Conservation (phyloP, 2,329 filamentous ascomycete genomes). For the Scedosporium apiospermum region DNA sequence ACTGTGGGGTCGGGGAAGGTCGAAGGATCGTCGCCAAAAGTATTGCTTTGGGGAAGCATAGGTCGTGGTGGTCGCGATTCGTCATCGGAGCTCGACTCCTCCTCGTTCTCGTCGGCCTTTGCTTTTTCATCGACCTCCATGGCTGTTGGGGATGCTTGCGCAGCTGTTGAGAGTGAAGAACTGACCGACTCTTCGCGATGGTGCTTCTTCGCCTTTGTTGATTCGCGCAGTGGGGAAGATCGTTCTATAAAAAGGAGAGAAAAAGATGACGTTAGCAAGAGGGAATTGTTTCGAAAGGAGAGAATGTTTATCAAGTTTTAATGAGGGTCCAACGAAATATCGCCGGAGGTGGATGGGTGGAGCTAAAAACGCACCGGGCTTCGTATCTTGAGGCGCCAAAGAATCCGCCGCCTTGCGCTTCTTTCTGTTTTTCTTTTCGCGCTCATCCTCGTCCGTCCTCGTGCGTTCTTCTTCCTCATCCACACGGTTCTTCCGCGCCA, state of each 20-base stretch:
- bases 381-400: constrained; percentile 43
- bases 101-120: constrained; percentile 27
- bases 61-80: constrained; percentile 51
- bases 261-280: constrained; percentile 10
- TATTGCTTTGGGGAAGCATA: constrained; percentile 68
- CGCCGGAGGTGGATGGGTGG: neutral
- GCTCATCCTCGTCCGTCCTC: constrained; percentile 37
- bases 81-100: constrained; percentile 46
- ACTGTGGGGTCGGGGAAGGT: constrained; percentile 87
- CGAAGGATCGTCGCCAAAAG: constrained; percentile 85
- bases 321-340: neutral
- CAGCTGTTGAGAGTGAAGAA: constrained; percentile 50
- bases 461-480: constrained; percentile 42
- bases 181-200: constrained; percentile 47
- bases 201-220: constrained; percentile 39
- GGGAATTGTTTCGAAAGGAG: neutral
- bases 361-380: constrained; percentile 18
- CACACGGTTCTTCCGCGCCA: constrained; percentile 52
- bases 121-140: constrained; percentile 52
- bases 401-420: constrained; percentile 67
- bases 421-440: constrained; percentile 53
- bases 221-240: constrained; percentile 43
- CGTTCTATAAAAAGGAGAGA: constrained; percentile 28
- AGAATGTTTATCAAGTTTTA: neutral
- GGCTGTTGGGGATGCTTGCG: constrained; percentile 37